These are phyloP conservation scores for Linnemannia schmuckeri DNA, from an alignment of 192 early-diverging fungal genomes.

Conservation along the genomic window DNA sequence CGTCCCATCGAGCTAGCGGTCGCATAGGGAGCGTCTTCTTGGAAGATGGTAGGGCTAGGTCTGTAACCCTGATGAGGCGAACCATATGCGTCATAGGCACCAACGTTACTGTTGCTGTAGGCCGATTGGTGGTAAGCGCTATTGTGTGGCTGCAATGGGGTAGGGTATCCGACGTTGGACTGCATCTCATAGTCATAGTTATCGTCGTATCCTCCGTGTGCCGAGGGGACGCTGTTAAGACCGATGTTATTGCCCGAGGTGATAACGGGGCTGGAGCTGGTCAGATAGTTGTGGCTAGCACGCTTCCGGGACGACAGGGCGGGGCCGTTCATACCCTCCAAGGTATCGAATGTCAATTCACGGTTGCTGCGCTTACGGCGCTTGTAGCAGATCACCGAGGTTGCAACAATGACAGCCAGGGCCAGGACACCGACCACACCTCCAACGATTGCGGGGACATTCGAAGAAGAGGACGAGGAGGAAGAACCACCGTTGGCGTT, in stretches of 20 bases:
- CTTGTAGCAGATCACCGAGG: constrained; percentile 30
- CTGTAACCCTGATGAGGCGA: constrained; percentile 15
- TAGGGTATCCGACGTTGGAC: constrained; percentile 20
- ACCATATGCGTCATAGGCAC: not conserved
- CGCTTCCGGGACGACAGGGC: not conserved
- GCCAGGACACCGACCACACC: constrained; percentile 30
- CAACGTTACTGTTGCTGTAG: not conserved
- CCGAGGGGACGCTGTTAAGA: constrained; percentile 18
- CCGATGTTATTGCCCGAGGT: constrained; percentile 13
- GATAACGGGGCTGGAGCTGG: constrained; percentile 2
- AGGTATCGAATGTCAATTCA: constrained; percentile 29
- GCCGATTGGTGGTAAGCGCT: not conserved
- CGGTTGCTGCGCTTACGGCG: constrained; percentile 25
- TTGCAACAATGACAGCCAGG: constrained; percentile 21
- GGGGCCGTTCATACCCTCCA: constrained; percentile 22
- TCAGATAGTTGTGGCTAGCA: constrained; percentile 6
- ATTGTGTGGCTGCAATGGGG: not conserved
- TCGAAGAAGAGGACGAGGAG: constrained; percentile 6
- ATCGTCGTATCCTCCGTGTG: constrained; percentile 39
- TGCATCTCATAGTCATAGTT: constrained; percentile 47
- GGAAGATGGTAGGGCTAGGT: constrained; percentile 30
- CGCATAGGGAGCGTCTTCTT: constrained; percentile 23
- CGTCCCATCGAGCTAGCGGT: constrained; percentile 25
- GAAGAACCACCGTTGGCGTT: constrained; percentile 15
- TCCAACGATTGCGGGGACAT: constrained; percentile 37